Conservation (phyloP, 768 basidiomycete species). For the Rhodosporidiobolus sp. region DNA sequence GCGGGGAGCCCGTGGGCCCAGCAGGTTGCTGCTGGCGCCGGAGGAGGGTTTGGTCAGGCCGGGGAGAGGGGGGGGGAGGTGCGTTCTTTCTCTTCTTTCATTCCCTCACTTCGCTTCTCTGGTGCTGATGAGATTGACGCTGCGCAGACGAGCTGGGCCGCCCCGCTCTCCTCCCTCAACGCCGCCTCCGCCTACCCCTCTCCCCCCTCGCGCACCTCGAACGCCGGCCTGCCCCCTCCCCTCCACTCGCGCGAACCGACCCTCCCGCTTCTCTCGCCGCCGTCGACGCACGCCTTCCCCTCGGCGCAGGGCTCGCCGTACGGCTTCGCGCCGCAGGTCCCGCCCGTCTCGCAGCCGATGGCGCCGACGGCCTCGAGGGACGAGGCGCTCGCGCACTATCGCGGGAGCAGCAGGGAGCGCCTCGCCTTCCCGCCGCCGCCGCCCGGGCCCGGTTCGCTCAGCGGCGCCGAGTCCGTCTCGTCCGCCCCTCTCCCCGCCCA, state of each 20-base stretch:
- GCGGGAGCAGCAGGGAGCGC: not conserved
- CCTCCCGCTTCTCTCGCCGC: not conserved
- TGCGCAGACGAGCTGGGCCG: conserved; percentile 22
- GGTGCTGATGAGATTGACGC: not conserved
- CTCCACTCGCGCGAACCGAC: not conserved
- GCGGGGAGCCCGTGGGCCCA: conserved; percentile 7
- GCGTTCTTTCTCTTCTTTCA: not conserved
- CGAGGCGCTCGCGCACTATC: too few species aligned
- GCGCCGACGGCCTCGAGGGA: too few species aligned
- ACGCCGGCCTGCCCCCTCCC: too few species aligned
- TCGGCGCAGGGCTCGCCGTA: not conserved
- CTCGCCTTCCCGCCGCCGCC: not conserved
- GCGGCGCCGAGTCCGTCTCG: not conserved
- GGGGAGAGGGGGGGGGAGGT: conserved; percentile 15
- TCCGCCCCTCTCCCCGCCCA: not conserved
- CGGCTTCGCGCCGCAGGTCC: not conserved
- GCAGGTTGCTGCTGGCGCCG: not conserved
- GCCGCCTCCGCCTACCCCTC: too few species aligned
- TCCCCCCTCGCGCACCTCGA: not conserved
- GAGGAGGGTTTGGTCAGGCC: not conserved
- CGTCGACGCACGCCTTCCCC: not conserved
- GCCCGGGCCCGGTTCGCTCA: not conserved
- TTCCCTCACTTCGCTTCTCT: too few species aligned
- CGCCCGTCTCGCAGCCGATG: not conserved
- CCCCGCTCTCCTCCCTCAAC: not conserved